Evolutionary conservation across 2,329 filamentous ascomycete species (phyloP).

Genomic region (Balansia obtecta): DNA sequence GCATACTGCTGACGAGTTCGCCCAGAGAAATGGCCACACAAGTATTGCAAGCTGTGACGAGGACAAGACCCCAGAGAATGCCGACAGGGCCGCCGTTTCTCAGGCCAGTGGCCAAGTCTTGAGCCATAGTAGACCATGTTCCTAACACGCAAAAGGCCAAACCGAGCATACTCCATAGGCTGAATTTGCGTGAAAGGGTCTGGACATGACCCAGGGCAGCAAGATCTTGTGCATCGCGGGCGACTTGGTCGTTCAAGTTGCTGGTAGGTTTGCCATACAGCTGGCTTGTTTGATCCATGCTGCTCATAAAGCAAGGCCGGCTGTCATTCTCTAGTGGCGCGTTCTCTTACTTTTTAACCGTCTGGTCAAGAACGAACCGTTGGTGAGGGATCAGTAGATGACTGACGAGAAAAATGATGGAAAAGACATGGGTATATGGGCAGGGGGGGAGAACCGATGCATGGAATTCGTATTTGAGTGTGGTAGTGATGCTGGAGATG

Average conservation of each 20-base stretch:
- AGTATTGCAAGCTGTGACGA: constrained; percentile 39
- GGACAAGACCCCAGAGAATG: constrained; percentile 41
- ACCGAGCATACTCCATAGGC: constrained; percentile 42
- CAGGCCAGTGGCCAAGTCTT: constrained; percentile 33
- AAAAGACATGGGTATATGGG: background rate
- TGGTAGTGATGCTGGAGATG: background rate
- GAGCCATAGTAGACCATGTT: constrained; percentile 45
- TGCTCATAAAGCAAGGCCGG: background rate
- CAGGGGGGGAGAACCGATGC: background rate
- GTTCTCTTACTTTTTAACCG: background rate
- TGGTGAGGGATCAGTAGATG: background rate
- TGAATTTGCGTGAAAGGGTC: constrained; percentile 33
- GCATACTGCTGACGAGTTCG: constrained; percentile 45
- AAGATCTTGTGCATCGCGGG: constrained; percentile 26
- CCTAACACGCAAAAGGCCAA: constrained; percentile 45
- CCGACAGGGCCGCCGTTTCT: constrained; percentile 40
- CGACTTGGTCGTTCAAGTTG: constrained; percentile 5
- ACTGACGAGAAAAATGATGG: background rate
- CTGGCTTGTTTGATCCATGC: constrained; percentile 8
- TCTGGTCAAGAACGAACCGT: background rate
- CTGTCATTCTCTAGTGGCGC: constrained; percentile 6
- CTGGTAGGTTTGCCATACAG: background rate
- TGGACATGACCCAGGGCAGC: constrained; percentile 28
- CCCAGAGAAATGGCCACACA: constrained; percentile 43
- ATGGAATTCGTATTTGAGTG: background rate